Evolutionary conservation across 768 basidiomycete genomes (phyloP).

Genomic region (Ramaria sp.): DNA sequence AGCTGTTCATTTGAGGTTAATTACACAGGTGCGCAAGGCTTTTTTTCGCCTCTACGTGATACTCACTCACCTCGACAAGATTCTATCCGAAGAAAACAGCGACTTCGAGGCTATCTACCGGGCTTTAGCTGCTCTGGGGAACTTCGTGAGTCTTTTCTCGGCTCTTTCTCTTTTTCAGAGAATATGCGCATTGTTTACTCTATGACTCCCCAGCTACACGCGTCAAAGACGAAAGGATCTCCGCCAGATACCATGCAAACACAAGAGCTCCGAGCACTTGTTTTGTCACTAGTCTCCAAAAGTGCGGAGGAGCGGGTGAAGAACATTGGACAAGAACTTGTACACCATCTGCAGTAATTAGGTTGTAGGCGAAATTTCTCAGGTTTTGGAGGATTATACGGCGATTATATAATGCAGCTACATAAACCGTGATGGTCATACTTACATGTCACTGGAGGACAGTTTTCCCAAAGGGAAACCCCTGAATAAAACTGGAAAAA

Average conservation of each 20-base stretch:
- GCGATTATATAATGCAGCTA: no score
- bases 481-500: no score
- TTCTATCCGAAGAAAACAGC: slow-evolving; percentile 27
- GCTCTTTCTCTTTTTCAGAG: not conserved
- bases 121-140: slow-evolving; percentile 61
- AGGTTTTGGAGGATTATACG: not conserved
- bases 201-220: slow-evolving; percentile 32
- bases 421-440: no score
- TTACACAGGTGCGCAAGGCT: slow-evolving; percentile 32
- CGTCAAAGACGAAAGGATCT: slow-evolving; percentile 27
- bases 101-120: slow-evolving; percentile 69
- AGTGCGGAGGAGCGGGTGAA: slow-evolving; percentile 54
- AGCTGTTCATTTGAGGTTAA: slow-evolving; percentile 32
- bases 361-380: not conserved
- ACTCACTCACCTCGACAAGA: not conserved
- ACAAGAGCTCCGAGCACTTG: slow-evolving; percentile 25
- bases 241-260: slow-evolving; percentile 29
- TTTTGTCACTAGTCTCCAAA: slow-evolving; percentile 31
- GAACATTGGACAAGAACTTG: slow-evolving; percentile 40
- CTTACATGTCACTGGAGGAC: no score
- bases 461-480: no score
- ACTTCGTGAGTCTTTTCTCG: slow-evolving; percentile 47
- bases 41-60: not conserved
- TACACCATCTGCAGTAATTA: slow-evolving; percentile 21
- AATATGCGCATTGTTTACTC: not conserved